Base-by-base conservation (phyloP, 2,329 filamentous ascomycete genomes). In the Simplicillium sp. region DNA sequence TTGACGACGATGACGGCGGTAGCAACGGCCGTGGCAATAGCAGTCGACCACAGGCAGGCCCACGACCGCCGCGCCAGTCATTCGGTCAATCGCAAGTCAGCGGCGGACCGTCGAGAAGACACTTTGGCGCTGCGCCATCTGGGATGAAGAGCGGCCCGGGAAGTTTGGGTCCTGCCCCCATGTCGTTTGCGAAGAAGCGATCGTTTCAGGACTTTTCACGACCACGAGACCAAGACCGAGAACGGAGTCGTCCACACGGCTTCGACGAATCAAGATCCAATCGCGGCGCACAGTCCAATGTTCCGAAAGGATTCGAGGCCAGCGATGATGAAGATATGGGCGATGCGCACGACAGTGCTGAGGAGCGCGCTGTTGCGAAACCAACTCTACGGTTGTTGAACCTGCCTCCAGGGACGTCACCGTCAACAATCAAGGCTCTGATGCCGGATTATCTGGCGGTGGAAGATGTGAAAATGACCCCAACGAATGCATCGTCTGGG, bases 281-380 rank as follows among this genome's bases (percentile, higher is more conserved):
- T 13, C 32, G 32, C 32, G 36, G 32, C 28, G 28, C n/a, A 5
- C 73, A 37, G 34, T 45, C 42, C 20, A 39, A 42, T 2, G 48
- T 86, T 3, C 74, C 84, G 45, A 78, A 79, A 53, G 84, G 80
- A 20, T 92, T 92, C 51, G 71, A 84, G 44, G 80, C 82, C 42
- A 87, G 73, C 49, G 74, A 77, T 37, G 74, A 77, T 38, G 73
- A 78, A 48, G 63, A 67, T 31, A 67, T 70, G 41, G 57, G 60
- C 17, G 66, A 66, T 8, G 64, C 64, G 11, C 46, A 44, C 4
- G 52, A 59, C 11, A 59, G 66, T 36, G 71, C 70, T 0, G 73
- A 77, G 48, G 76, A 80, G 47, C 76, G 73, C 50, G 74, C 75
- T 9, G 62, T 74, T 39, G 67, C 79, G 11, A 77, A 78, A 50